Percentiles rank a stretch among this genome's conserved stretches.
Evolutionary conservation across 108 stramenopile species (phyloP).

Genomic region (Epithemia pelagica): DNA sequence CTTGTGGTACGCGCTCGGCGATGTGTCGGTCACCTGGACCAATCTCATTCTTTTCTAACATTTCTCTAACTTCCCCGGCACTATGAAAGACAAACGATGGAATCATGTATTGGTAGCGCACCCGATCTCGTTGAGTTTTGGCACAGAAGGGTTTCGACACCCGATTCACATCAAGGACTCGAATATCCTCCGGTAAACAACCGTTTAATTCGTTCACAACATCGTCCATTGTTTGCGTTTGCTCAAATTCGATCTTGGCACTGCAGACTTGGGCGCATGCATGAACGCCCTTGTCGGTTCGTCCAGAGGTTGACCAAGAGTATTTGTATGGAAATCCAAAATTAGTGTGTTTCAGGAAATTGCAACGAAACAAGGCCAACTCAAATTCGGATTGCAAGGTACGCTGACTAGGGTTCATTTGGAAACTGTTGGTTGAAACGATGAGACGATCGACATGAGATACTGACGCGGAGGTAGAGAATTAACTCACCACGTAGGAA

Average conservation of each 20-base stretch:
- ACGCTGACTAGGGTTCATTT: slow-evolving; percentile 70
- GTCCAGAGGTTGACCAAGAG: slow-evolving; percentile 88
- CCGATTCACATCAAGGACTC: slow-evolving; percentile 74
- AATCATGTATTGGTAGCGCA: slow-evolving; percentile 97
- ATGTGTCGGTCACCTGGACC: slow-evolving; percentile 21
- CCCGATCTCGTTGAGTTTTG: slow-evolving; percentile 79
- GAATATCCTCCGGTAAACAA: slow-evolving; percentile 81
- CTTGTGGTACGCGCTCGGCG: slow-evolving; percentile 27
- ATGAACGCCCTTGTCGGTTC: slow-evolving; percentile 95
- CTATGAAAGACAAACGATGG: slow-evolving; percentile 75
- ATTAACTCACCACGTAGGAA: background rate
- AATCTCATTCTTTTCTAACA: background rate
- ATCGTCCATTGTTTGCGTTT: slow-evolving; percentile 36
- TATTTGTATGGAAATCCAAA: slow-evolving; percentile 90
- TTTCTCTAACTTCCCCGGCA: background rate
- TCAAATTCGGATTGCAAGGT: slow-evolving; percentile 92
- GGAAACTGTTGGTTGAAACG: slow-evolving; percentile 72
- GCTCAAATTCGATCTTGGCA: slow-evolving; percentile 61
- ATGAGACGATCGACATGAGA: background rate
- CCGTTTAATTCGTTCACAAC: slow-evolving; percentile 64
- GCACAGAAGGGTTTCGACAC: slow-evolving; percentile 86
- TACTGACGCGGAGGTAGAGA: background rate
- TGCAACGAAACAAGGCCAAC: slow-evolving; percentile 70
- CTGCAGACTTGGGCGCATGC: slow-evolving; percentile 91
- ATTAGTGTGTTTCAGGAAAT: slow-evolving; percentile 58